Evolutionary conservation across 768 basidiomycete genomes (phyloP).

Genomic region (Pseudohyphozyma bogoriensis): DNA sequence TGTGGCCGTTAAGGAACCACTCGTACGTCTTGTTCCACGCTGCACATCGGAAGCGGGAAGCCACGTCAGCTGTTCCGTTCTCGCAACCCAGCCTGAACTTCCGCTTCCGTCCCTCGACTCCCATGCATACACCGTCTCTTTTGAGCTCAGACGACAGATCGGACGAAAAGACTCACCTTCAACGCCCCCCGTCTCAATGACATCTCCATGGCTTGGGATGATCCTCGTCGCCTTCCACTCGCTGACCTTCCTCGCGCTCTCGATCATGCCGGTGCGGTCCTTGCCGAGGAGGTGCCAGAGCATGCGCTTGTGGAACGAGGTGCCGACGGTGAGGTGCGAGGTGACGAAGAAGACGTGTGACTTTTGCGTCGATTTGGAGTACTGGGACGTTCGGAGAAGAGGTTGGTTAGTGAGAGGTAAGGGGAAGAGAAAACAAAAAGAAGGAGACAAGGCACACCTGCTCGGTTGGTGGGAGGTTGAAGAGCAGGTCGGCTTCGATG

Average conservation of each 20-base stretch:
- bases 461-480: slow-evolving; percentile 70
- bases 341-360: slow-evolving; percentile 21
- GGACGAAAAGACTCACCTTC: slow-evolving; percentile 36
- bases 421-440: slow-evolving; percentile 34
- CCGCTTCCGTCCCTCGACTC: no score
- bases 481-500: slow-evolving; percentile 69
- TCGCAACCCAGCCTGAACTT: no score
- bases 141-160: background rate
- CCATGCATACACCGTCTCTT: no score
- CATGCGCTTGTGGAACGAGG: slow-evolving; percentile 33
- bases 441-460: slow-evolving; percentile 41
- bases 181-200: slow-evolving; percentile 55
- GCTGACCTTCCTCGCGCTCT: slow-evolving; percentile 55
- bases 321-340: slow-evolving; percentile 33
- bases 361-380: slow-evolving; percentile 32
- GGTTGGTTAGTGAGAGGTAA: slow-evolving; percentile 28
- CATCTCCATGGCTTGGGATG: slow-evolving; percentile 46
- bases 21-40: background rate
- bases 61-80: no score
- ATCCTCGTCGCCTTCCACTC: slow-evolving; percentile 55
- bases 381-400: slow-evolving; percentile 20
- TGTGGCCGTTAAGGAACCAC: background rate
- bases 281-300: slow-evolving; percentile 30
- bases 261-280: slow-evolving; percentile 46
- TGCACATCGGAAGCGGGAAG: no score